Conservation (phyloP, 345 rosid species). For the Xanthoceras sorbifolium region DNA sequence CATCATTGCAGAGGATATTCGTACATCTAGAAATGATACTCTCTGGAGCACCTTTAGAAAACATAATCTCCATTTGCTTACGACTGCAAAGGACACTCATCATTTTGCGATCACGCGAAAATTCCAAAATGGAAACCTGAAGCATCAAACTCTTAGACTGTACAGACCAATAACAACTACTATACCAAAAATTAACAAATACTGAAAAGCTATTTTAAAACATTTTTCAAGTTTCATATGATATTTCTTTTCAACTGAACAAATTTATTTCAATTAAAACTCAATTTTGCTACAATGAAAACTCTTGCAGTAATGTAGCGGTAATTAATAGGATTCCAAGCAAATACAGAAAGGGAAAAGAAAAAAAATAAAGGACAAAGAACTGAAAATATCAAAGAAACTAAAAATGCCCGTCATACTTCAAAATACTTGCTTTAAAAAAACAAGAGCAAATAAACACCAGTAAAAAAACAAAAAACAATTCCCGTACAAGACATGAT, state of each 20-base stretch:
- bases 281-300: not conserved
- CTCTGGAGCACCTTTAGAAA: slow-evolving; percentile 98
- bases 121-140: slow-evolving; percentile 87
- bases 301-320: not conserved
- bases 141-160: slow-evolving; percentile 23
- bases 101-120: slow-evolving; percentile 98
- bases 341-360: not conserved
- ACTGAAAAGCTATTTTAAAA: not conserved
- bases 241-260: not conserved
- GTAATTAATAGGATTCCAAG: slow-evolving; percentile 2
- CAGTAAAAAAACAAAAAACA: no score
- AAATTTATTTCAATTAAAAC: not conserved
- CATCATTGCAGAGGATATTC: slow-evolving; percentile 71
- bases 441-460: not conserved
- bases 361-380: not conserved
- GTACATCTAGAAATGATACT: slow-evolving; percentile 86
- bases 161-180: slow-evolving; percentile 22
- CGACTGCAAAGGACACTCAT: slow-evolving; percentile 93
- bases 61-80: slow-evolving; percentile 71
- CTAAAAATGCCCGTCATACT: not conserved
- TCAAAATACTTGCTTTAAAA: not conserved
- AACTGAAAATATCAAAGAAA: not conserved
- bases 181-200: not conserved
- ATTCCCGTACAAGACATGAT: not conserved
- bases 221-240: slow-evolving; percentile 11